These are phyloP conservation scores for Thinopyrum elongatum DNA, from an alignment of 176 grass and related monocot genomes.

Conservation along the genomic window DNA sequence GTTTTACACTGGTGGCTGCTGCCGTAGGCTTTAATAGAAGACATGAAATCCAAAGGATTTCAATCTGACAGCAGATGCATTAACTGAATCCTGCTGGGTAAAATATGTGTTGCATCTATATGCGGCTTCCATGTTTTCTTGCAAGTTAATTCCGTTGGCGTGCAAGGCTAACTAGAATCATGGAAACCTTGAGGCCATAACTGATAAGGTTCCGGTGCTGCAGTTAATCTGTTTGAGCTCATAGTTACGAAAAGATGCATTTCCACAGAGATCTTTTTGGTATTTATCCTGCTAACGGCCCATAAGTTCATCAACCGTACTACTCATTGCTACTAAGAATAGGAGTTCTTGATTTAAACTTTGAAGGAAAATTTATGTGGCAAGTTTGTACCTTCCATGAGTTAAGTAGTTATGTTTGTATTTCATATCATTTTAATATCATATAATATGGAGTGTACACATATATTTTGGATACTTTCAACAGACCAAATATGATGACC, in stretches of 20 bases:
- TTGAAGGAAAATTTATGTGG: no score
- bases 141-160: neutral
- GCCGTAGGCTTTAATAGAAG: slow-evolving; percentile 66
- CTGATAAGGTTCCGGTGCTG: no score
- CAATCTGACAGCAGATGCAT: slow-evolving; percentile 7
- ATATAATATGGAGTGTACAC: no score
- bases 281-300: neutral
- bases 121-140: neutral
- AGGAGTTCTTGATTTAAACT: neutral
- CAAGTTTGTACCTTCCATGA: no score
- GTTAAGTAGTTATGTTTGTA: slow-evolving; percentile 20
- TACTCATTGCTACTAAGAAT: neutral
- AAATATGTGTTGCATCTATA: slow-evolving; percentile 39
- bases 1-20: neutral
- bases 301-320: neutral
- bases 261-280: neutral
- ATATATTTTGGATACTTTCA: no score
- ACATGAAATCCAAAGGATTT: slow-evolving; percentile 29
- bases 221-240: no score
- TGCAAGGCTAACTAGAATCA: no score
- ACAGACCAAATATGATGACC: no score
- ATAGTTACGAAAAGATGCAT: no score
- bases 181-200: no score
- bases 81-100: slow-evolving; percentile 76
- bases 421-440: neutral